Conservation (phyloP, 352 stramenopile species). For the Aphanomyces stellatus region DNA sequence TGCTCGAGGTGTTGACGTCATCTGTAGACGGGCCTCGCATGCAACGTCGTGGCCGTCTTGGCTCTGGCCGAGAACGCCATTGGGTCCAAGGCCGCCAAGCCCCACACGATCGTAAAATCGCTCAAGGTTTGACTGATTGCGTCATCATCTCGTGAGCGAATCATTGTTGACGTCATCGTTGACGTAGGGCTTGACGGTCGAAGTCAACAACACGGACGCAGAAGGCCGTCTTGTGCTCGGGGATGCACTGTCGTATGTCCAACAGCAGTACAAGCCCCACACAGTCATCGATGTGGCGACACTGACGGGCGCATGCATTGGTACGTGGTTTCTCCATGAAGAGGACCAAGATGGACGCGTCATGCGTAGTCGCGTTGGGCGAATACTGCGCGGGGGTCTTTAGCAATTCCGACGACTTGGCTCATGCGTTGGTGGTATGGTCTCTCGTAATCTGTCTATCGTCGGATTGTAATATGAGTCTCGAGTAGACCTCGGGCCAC, state of each 20-base stretch:
- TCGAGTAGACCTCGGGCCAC: slow-evolving; percentile 36
- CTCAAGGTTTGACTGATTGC: slow-evolving; percentile 50
- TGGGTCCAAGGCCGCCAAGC: slow-evolving; percentile 80
- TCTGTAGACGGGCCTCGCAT: slow-evolving; percentile 57
- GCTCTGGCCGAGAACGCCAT: slow-evolving; percentile 79
- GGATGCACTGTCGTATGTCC: slow-evolving; percentile 83
- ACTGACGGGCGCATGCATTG: slow-evolving; percentile 85
- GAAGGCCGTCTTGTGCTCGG: slow-evolving; percentile 88
- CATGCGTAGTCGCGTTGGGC: slow-evolving; percentile 61
- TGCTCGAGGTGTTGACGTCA: too few relatives aligned
- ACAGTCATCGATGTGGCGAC: slow-evolving; percentile 93
- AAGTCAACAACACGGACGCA: slow-evolving; percentile 90
- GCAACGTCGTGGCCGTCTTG: slow-evolving; percentile 74
- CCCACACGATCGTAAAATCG: slow-evolving; percentile 82
- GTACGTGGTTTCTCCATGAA: too few relatives aligned
- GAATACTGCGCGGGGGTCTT: slow-evolving; percentile 88
- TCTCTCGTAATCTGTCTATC: not conserved
- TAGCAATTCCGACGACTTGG: slow-evolving; percentile 86
- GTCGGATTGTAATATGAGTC: too few relatives aligned
- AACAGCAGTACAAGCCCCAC: slow-evolving; percentile 83
- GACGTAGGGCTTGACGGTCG: slow-evolving; percentile 71
- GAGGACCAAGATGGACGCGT: not conserved
- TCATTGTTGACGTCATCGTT: not conserved
- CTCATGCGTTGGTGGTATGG: slow-evolving; percentile 42
- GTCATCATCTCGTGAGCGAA: not conserved